phyloP scores from a whole-genome alignment of 805 yeast genomes.

The Priceomyces fermenticarens region DNA sequence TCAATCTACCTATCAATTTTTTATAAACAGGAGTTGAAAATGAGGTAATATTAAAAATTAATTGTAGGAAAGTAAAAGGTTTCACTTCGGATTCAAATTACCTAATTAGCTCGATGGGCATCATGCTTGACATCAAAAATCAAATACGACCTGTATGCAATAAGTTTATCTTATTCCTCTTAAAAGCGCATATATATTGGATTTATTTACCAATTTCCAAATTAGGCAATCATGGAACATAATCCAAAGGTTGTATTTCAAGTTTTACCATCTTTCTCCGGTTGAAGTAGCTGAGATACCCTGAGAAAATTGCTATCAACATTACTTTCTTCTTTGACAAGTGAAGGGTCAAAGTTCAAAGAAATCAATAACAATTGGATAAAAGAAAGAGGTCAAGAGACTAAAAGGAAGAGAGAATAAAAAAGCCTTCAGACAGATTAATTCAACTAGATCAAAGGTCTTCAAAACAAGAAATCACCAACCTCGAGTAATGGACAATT shows the following conservation, averaged over 20 bases:
- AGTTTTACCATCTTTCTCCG: slow-evolving; percentile 1
- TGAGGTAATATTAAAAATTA: no score
- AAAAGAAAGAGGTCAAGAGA: not conserved
- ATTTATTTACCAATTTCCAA: slow-evolving; percentile 9
- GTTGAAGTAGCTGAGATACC: not conserved
- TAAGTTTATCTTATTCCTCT: slow-evolving; percentile 3
- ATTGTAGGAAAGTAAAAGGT: no score
- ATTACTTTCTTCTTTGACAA: not conserved
- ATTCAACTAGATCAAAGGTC: not conserved
- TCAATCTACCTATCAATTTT: no score
- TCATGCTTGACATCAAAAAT: not conserved
- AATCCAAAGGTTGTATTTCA: slow-evolving; percentile 1
- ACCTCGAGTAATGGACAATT: slow-evolving; percentile 17
- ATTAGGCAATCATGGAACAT: slow-evolving; percentile 5
- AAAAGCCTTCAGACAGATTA: not conserved
- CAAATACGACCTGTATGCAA: not conserved
- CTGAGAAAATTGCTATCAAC: not conserved
- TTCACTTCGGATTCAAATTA: no score
- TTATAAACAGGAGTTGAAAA: no score
- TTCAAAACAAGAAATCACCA: no score
- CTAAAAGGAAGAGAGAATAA: not conserved
- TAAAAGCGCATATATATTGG: slow-evolving; percentile 7
- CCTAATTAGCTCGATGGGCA: no score
- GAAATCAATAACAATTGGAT: not conserved
- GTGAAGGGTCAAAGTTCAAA: not conserved